Evolutionary conservation across 2,329 filamentous ascomycete species (phyloP), one percentile per base, ranked within the genome.

Genomic region (Colletotrichum chlorophyti): DNA sequence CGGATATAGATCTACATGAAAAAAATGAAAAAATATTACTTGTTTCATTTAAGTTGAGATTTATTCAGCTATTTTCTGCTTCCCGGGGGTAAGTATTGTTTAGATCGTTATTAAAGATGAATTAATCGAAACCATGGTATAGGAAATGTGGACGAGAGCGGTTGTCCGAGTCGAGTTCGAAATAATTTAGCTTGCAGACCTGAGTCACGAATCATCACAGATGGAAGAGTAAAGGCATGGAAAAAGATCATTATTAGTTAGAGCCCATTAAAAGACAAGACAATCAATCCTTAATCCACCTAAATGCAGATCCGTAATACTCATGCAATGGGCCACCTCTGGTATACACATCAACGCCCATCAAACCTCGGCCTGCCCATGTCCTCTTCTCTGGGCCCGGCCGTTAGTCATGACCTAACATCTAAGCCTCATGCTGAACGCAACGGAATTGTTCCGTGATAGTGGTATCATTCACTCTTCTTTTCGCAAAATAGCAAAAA

Each of bases 401-500:
- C 51, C 37, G 51, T 43, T 19, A 35, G 23, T 40, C 34, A 40
- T 45, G 40, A 37, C 50, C 29, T 50, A 50, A 27, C 14, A 10
- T 58, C 48, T 53, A 47, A 24, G 6, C 43, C 48, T 54, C 47
- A 43, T 50, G 51, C 43, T 38, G n/a, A n/a, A n/a, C n/a, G n/a
- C n/a, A 45, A 31, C 26, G 15, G 26, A 46, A 48, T 40, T 41
- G 29, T 40, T 37, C 42, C 51, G 42, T 57, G 43, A 57, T 29
- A 43, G 43, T 60, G 57, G 57, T 60, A 60, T 60, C 57, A 60
- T 55, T 46, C 40, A 45, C 51, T 49, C 43, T 49, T 41, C 19
- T 2, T 29, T 34, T 46, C 29, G 38, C 34, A 29, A 41, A 45
- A 40, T 31, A 5, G 34, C 24, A 48, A 55, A 11, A 49, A 17